A percentile compares a stretch with the other conserved stretches of the same genome.
Evolutionary conservation across 257 asterid genomes (phyloP).

Genomic region (Solanum dulcamara): DNA sequence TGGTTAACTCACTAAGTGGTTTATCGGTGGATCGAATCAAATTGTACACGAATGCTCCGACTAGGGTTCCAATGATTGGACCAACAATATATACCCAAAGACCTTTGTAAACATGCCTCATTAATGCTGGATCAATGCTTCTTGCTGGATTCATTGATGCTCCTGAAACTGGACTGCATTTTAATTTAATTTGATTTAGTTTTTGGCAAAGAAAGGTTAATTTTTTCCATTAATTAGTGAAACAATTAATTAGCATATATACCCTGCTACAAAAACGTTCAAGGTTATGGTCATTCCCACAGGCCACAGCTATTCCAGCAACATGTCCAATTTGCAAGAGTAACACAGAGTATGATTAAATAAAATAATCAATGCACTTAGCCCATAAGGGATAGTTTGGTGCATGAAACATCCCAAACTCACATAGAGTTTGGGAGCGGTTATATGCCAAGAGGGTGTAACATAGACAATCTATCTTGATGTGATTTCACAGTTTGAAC

Average conservation of each 20-base stretch:
- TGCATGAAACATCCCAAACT: too few species aligned
- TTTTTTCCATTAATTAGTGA: not conserved
- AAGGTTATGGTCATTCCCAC: constrained; percentile 71
- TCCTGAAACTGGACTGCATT: constrained; percentile 71
- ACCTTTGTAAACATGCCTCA: constrained; percentile 30
- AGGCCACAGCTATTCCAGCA: constrained; percentile 51
- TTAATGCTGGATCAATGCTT: constrained; percentile 78
- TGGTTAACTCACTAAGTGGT: constrained; percentile 29
- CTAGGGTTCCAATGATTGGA: constrained; percentile 43
- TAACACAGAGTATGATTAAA: not conserved
- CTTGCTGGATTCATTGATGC: constrained; percentile 95
- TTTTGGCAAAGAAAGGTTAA: not conserved
- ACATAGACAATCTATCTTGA: too few species aligned
- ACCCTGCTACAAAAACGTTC: constrained; percentile 75
- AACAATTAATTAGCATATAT: not conserved
- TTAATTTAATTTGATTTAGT: not conserved
- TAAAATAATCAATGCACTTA: not conserved
- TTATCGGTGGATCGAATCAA: constrained; percentile 39
- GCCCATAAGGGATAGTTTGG: not conserved
- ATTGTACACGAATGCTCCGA: constrained; percentile 48
- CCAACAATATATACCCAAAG: constrained; percentile 60
- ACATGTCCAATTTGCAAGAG: constrained; percentile 33
- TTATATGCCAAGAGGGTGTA: too few species aligned
- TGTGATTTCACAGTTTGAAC: not conserved
- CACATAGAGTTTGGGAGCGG: too few species aligned